These are phyloP conservation scores for Meyerozyma elateridarum DNA, from an alignment of 1,139 yeast species.

Conservation along the genomic window DNA sequence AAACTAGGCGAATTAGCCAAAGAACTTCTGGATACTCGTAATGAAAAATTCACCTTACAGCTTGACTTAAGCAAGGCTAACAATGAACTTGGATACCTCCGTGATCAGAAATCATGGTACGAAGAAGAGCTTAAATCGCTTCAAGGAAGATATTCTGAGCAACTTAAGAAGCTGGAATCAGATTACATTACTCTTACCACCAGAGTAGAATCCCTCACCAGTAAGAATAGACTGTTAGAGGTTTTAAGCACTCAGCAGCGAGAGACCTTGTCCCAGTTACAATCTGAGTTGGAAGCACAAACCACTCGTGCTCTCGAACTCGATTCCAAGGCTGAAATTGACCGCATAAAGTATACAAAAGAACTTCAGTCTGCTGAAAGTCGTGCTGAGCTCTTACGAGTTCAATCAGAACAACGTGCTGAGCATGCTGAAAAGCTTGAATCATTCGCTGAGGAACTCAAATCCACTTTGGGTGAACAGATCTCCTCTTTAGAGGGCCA, in stretches of 20 bases:
- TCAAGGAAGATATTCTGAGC: conserved; percentile 35
- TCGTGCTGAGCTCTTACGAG: conserved; percentile 53
- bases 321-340: conserved; percentile 24
- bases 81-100: conserved; percentile 31
- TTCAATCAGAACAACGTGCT: conserved; percentile 43
- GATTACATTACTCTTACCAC: conserved; percentile 30
- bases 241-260: conserved; percentile 17
- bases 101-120: conserved; percentile 43
- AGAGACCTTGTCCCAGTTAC: conserved; percentile 14
- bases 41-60: conserved; percentile 38
- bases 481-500: conserved; percentile 20
- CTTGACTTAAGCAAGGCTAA: conserved; percentile 37
- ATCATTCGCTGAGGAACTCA: conserved; percentile 36
- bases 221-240: conserved; percentile 23
- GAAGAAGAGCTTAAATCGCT: conserved; percentile 40
- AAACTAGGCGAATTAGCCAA: conserved; percentile 33
- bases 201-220: conserved; percentile 24
- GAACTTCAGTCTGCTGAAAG: conserved; percentile 67
- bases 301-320: conserved; percentile 31
- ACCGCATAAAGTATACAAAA: conserved; percentile 51
- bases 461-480: conserved; percentile 30
- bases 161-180: conserved; percentile 36
- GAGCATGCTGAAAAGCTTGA: conserved; percentile 49
- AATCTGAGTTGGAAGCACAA: conserved; percentile 40
- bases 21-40: conserved; percentile 29